Evolutionary conservation across 148 eudicot species (phyloP).

Genomic region (Bassia scoparia): DNA sequence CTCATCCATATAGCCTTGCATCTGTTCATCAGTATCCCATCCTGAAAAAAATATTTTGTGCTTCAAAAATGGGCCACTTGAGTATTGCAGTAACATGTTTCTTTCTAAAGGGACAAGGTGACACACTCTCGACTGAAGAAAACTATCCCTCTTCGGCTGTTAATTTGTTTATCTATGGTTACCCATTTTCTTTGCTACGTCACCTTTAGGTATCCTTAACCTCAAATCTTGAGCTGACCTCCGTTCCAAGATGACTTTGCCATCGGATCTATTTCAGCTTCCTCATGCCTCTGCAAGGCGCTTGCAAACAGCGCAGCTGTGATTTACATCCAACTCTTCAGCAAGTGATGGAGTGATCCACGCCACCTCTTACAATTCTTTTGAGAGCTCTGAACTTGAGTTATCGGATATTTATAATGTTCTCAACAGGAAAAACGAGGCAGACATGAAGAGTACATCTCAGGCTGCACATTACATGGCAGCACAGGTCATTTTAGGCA

Average conservation of each 20-base stretch:
- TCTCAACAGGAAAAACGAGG: constrained; percentile 37
- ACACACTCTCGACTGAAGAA: constrained; percentile 26
- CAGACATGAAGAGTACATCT: constrained; percentile 37
- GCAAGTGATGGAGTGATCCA: constrained; percentile 47
- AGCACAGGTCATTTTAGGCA: constrained; percentile 34
- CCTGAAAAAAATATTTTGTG: constrained; percentile 20
- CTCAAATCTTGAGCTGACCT: constrained; percentile 45
- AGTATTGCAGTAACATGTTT: constrained; percentile 28
- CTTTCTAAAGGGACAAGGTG: constrained; percentile 25
- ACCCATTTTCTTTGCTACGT: constrained; percentile 30
- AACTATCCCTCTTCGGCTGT: constrained; percentile 30
- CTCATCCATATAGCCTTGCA: constrained; percentile 9
- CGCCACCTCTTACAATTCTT: constrained; percentile 32
- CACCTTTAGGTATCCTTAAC: constrained; percentile 43
- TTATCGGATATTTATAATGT: constrained; percentile 32
- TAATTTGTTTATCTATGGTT: constrained; percentile 27
- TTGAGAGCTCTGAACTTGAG: constrained; percentile 34
- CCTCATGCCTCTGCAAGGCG: constrained; percentile 65
- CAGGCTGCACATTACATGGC: constrained; percentile 38
- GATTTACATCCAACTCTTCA: constrained; percentile 73
- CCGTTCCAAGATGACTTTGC: constrained; percentile 64
- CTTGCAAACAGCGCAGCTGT: constrained; percentile 79
- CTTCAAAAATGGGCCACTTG: constrained; percentile 23
- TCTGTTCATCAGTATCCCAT: constrained; percentile 22
- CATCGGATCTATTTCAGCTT: constrained; percentile 79